Evolutionary conservation across 148 eudicot species (phyloP).

Genomic region (Polygonum maritimum): DNA sequence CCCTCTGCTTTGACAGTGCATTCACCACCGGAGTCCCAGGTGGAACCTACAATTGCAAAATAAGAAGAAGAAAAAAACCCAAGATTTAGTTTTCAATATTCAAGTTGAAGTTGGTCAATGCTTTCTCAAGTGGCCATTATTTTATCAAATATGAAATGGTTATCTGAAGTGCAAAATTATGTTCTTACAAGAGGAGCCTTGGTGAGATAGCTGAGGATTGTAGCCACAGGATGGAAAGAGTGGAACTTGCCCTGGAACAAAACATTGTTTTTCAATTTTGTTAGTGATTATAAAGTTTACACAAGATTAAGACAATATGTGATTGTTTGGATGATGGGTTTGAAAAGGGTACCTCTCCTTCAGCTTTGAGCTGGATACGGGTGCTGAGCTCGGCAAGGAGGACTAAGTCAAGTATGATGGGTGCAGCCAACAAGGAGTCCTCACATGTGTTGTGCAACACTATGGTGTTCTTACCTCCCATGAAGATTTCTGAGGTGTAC

Average conservation of each 20-base stretch:
- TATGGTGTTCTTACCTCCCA: constrained; percentile 91
- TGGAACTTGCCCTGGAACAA: constrained; percentile 76
- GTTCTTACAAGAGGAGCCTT: constrained; percentile 94
- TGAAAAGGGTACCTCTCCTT: constrained; percentile 48
- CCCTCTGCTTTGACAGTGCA: constrained; percentile 90
- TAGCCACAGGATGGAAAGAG: constrained; percentile 92
- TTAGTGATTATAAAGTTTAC: background rate
- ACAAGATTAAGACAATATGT: background rate
- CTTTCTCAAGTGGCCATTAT: background rate
- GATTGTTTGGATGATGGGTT: background rate
- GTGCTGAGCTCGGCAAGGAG: constrained; percentile 91
- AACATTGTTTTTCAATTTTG: background rate
- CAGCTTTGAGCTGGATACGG: constrained; percentile 89
- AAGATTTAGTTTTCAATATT: background rate
- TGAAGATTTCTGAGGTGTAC: constrained; percentile 95
- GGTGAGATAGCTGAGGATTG: constrained; percentile 88
- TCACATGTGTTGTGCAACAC: constrained; percentile 96
- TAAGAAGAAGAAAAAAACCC: background rate
- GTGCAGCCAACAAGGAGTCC: constrained; percentile 93
- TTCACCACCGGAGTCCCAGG: constrained; percentile 99
- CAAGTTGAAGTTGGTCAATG: background rate
- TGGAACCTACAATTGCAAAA: constrained; percentile 53
- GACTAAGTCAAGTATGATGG: constrained; percentile 87
- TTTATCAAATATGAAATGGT: background rate
- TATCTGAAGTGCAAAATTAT: background rate